Conservation (phyloP, 2,329 filamentous ascomycete species). For the Colletotrichum sansevieriae region DNA sequence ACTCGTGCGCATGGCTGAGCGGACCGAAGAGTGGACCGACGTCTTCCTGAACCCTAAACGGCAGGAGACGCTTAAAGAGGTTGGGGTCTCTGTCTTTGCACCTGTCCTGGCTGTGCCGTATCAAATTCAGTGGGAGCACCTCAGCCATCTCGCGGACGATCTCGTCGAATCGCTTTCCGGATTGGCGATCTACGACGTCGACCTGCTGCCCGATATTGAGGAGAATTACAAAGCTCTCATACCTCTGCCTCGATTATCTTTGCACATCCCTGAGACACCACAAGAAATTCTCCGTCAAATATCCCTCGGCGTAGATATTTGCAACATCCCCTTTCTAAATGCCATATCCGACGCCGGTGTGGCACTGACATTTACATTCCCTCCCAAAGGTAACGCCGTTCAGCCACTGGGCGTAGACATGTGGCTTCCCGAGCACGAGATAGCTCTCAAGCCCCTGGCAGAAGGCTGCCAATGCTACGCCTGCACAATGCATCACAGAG, state of each 20-base stretch:
- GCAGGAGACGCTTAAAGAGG: constrained; percentile 46
- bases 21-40: constrained; percentile 85
- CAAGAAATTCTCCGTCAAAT: constrained; percentile 84
- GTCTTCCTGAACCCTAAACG: constrained; percentile 69
- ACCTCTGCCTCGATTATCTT: constrained; percentile 78
- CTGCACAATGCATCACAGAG: constrained; percentile 85
- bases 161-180: constrained; percentile 70
- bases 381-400: constrained; percentile 36
- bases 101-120: constrained; percentile 81
- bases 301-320: constrained; percentile 81
- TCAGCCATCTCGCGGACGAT: constrained; percentile 77
- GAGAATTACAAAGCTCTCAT: constrained; percentile 65
- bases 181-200: constrained; percentile 83
- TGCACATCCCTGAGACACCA: constrained; percentile 78
- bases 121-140: constrained; percentile 82
- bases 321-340: constrained; percentile 82
- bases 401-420: constrained; percentile 81
- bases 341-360: constrained; percentile 85
- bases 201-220: constrained; percentile 76
- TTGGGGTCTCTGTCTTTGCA: constrained; percentile 66
- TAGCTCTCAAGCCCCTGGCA: constrained; percentile 72
- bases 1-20: constrained; percentile 84
- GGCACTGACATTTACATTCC: constrained; percentile 84
- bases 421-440: constrained; percentile 74
- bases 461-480: constrained; percentile 82